Percentiles rank a stretch among this genome's conserved stretches.
Evolutionary conservation across 73 alveolate species (phyloP).

Genomic region (Paramecium octaurelia): DNA sequence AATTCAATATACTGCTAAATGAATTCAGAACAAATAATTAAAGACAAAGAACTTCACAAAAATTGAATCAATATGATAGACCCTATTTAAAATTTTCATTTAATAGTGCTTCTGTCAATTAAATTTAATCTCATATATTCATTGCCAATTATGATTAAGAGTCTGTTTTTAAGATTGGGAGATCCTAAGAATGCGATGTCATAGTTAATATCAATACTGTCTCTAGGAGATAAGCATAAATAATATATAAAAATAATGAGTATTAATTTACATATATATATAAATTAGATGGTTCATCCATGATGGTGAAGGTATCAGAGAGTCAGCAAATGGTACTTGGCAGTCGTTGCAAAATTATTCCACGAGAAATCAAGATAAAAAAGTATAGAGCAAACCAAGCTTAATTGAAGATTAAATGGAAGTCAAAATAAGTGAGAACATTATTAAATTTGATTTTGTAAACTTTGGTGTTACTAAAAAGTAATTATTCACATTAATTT

Average conservation of each 20-base stretch:
- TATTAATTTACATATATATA: neutral
- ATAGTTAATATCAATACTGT: slow-evolving; percentile 22
- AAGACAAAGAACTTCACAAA: neutral
- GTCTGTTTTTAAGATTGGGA: neutral
- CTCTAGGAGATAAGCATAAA: slow-evolving; percentile 32
- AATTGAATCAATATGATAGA: slow-evolving; percentile 1
- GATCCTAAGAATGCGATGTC: slow-evolving; percentile 41
- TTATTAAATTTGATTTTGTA: slow-evolving; percentile 35
- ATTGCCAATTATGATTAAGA: slow-evolving; percentile 22
- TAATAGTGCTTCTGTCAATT: neutral
- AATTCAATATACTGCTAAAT: neutral
- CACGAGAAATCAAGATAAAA: neutral
- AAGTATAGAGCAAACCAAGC: neutral
- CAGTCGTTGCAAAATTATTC: neutral
- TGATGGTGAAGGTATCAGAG: slow-evolving; percentile 41
- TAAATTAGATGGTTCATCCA: slow-evolving; percentile 12
- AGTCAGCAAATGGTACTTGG: slow-evolving; percentile 53
- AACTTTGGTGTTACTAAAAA: slow-evolving; percentile 40
- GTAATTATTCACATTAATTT: neutral
- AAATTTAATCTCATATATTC: neutral
- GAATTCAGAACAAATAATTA: neutral
- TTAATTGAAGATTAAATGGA: slow-evolving; percentile 40
- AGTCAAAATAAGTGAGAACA: slow-evolving; percentile 19
- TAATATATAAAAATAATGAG: slow-evolving; percentile 13
- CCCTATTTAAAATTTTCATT: slow-evolving; percentile 20